phyloP scores from a whole-genome alignment of 768 basidiomycete genomes.

The Leucocoprinus leucothites region DNA sequence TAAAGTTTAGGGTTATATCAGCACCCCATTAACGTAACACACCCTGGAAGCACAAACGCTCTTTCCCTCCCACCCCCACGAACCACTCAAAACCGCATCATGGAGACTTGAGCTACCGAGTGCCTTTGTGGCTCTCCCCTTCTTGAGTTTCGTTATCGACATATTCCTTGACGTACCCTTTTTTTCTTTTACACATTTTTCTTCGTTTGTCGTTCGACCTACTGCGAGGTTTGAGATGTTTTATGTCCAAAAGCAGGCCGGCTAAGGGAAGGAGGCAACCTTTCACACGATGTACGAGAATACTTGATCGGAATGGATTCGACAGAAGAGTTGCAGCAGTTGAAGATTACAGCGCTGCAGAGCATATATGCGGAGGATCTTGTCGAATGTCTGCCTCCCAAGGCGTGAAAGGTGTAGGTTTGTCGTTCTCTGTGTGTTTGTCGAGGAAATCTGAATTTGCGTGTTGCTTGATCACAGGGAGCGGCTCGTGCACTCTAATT shows the following conservation, averaged over 20 bases:
- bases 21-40: too few relatives aligned
- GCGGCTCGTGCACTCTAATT: constrained; percentile 73
- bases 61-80: too few relatives aligned
- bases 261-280: background rate
- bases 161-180: constrained; percentile 20
- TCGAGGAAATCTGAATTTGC: background rate
- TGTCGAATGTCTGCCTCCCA: constrained; percentile 67
- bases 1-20: too few relatives aligned
- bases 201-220: background rate
- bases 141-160: constrained; percentile 47
- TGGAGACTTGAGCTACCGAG: constrained; percentile 78
- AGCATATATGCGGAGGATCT: constrained; percentile 83
- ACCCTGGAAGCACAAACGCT: background rate
- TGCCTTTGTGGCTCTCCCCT: constrained; percentile 62
- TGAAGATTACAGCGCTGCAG: constrained; percentile 75
- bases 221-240: background rate
- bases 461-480: constrained; percentile 54
- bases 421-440: background rate
- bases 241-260: too few relatives aligned
- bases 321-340: constrained; percentile 59
- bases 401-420: constrained; percentile 73
- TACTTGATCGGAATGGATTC: constrained; percentile 70
- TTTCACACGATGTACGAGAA: constrained; percentile 6
- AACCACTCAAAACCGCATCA: constrained; percentile 28
- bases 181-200: background rate